Conservation (phyloP, 148 eudicot species). For the Rhododendron kiyosumense region DNA sequence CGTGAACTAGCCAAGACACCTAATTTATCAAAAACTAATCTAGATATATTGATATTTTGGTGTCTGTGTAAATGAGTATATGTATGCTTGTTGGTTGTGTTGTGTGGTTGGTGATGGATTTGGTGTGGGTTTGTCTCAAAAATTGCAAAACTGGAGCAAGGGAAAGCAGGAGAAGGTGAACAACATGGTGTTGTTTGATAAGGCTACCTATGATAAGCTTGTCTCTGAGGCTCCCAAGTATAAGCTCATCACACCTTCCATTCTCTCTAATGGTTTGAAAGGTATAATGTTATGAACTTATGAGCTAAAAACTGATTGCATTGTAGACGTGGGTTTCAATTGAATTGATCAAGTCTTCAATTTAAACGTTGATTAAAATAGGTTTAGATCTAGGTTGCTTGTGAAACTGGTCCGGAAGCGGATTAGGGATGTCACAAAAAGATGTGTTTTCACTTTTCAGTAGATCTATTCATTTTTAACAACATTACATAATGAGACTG, state of each 20-base stretch:
- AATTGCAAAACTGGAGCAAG: constrained; percentile 88
- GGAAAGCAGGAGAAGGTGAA: constrained; percentile 99
- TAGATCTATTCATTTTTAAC: not conserved
- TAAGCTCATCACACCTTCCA: constrained; percentile 84
- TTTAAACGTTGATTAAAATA: not conserved
- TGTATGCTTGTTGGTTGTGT: not conserved
- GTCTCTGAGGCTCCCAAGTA: constrained; percentile 70
- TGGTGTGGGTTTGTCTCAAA: not conserved
- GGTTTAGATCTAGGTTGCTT: not conserved
- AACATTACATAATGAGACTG: not conserved
- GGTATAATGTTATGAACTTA: not conserved
- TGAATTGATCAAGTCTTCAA: not conserved
- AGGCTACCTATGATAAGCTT: constrained; percentile 81
- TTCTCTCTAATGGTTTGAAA: constrained; percentile 48
- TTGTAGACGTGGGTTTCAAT: not conserved
- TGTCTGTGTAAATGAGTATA: not conserved
- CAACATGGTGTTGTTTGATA: constrained; percentile 91
- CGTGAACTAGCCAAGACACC: not conserved
- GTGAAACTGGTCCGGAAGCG: not conserved
- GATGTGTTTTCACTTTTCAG: not conserved
- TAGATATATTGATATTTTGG: not conserved
- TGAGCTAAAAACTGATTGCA: not conserved
- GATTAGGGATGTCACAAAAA: not conserved
- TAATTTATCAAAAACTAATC: not conserved
- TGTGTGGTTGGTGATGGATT: not conserved